Evolutionary conservation across 495 filamentous ascomycete genomes (phyloP).

Genomic region (Aspergillus asperescens): DNA sequence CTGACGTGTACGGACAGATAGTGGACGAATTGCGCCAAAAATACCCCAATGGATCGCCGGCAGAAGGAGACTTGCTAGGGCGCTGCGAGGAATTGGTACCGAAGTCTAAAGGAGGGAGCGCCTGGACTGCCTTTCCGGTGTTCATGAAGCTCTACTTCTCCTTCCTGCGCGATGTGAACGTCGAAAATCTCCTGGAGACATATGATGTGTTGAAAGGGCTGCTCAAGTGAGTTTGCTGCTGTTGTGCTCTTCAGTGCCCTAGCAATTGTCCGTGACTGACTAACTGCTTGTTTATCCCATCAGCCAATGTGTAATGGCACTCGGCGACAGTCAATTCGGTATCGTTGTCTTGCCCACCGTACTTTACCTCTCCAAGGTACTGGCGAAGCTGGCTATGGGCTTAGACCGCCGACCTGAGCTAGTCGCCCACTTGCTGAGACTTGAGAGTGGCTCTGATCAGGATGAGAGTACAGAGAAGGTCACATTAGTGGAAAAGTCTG

Average conservation of each 20-base stretch:
- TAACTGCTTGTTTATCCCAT: neutral
- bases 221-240: conserved; percentile 52
- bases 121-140: conserved; percentile 68
- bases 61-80: conserved; percentile 51
- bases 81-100: conserved; percentile 53
- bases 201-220: conserved; percentile 68
- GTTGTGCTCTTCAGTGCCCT: neutral
- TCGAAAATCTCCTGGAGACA: conserved; percentile 66
- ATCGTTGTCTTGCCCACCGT: conserved; percentile 71
- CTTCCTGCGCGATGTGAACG: conserved; percentile 74
- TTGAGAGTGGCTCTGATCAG: conserved; percentile 44
- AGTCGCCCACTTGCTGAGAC: conserved; percentile 48
- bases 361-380: conserved; percentile 66
- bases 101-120: conserved; percentile 53
- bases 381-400: conserved; percentile 75
- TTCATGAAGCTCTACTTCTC: conserved; percentile 75
- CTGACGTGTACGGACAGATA: conserved; percentile 62
- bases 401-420: conserved; percentile 72
- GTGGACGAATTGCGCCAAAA: conserved; percentile 55
- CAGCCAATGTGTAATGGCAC: conserved; percentile 71
- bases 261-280: conserved; percentile 2
- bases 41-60: conserved; percentile 47
- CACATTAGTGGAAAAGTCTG: conserved; percentile 76
- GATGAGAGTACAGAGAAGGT: conserved; percentile 56
- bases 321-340: conserved; percentile 72